Percentiles rank a stretch among this genome's conserved stretches.
These are phyloP conservation scores for Magnaporthiopsis poae DNA, from an alignment of 2,329 filamentous ascomycete species.

Conservation along the genomic window DNA sequence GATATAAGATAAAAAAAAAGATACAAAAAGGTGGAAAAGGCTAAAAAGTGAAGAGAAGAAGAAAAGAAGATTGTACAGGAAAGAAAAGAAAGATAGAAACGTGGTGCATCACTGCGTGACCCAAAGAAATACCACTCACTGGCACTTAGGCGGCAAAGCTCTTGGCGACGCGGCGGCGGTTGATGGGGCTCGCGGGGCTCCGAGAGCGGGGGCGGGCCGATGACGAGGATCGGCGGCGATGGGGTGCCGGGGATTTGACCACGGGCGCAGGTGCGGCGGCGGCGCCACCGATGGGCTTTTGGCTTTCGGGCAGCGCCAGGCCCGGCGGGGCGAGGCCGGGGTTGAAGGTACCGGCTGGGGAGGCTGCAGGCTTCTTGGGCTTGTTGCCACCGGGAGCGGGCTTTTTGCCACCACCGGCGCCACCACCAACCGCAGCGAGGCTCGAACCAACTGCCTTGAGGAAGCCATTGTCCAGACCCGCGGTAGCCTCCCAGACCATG, in stretches of 20 bases:
- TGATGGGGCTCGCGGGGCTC: too few relatives aligned
- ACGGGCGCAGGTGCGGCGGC: too few relatives aligned
- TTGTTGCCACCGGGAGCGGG: not conserved
- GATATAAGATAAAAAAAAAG: not conserved
- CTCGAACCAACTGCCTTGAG: slow-evolving; percentile 31
- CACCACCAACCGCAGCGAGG: slow-evolving; percentile 40
- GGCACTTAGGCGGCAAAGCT: not conserved
- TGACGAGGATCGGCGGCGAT: not conserved
- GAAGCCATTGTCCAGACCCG: slow-evolving; percentile 34
- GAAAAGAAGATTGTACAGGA: not conserved
- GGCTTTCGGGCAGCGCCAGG: not conserved
- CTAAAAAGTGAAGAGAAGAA: not conserved
- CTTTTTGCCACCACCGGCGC: not conserved
- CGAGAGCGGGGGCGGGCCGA: not conserved
- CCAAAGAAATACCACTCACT: not conserved
- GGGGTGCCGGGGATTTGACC: too few relatives aligned
- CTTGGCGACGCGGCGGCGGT: not conserved
- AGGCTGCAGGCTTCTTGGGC: slow-evolving; percentile 9
- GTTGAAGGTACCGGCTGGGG: not conserved
- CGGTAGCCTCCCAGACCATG: slow-evolving; percentile 59
- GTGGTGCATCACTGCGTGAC: not conserved
- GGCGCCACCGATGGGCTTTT: not conserved
- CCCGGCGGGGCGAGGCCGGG: not conserved
- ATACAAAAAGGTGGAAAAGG: not conserved
- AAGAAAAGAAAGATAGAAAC: not conserved